phyloP scores from a whole-genome alignment of 208 protist species.

The Leishmania amazonensis region DNA sequence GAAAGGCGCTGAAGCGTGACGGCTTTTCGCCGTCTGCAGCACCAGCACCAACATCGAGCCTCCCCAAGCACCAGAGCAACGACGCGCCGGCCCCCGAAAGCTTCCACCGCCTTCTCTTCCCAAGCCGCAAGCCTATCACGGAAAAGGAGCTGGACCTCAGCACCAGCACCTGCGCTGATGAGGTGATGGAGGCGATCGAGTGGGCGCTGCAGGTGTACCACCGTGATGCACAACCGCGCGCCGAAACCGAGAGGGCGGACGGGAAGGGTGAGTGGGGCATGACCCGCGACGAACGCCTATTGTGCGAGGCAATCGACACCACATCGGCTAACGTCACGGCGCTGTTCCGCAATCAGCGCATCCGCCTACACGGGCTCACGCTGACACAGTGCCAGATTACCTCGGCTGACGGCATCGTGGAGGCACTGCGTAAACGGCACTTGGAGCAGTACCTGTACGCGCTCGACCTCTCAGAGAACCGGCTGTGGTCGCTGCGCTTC shows the following conservation, averaged over 20 bases:
- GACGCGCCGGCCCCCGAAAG: slow-evolving; percentile 3
- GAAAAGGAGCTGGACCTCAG: slow-evolving; percentile 83
- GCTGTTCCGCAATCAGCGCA: slow-evolving; percentile 24
- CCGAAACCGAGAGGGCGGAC: background rate
- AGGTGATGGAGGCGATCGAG: slow-evolving; percentile 68
- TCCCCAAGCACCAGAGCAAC: background rate
- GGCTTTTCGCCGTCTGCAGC: background rate
- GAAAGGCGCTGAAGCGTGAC: background rate
- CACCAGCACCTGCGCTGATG: slow-evolving; percentile 45
- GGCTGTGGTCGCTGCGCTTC: slow-evolving; percentile 78
- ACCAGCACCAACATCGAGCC: background rate
- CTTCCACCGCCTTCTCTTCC: slow-evolving; percentile 15
- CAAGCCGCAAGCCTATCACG: slow-evolving; percentile 30
- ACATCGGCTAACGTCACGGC: slow-evolving; percentile 5
- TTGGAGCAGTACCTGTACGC: slow-evolving; percentile 55
- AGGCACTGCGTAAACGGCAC: slow-evolving; percentile 61
- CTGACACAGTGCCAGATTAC: slow-evolving; percentile 59
- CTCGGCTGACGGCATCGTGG: slow-evolving; percentile 59
- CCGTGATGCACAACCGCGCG: slow-evolving; percentile 21
- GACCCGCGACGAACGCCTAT: background rate
- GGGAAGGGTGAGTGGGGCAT: background rate
- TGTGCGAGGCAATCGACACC: background rate
- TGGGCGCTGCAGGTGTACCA: slow-evolving; percentile 52
- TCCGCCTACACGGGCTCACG: slow-evolving; percentile 55
- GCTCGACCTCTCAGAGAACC: slow-evolving; percentile 82